Conservation (phyloP, 345 rosid species). For the Microcos paniculata region DNA sequence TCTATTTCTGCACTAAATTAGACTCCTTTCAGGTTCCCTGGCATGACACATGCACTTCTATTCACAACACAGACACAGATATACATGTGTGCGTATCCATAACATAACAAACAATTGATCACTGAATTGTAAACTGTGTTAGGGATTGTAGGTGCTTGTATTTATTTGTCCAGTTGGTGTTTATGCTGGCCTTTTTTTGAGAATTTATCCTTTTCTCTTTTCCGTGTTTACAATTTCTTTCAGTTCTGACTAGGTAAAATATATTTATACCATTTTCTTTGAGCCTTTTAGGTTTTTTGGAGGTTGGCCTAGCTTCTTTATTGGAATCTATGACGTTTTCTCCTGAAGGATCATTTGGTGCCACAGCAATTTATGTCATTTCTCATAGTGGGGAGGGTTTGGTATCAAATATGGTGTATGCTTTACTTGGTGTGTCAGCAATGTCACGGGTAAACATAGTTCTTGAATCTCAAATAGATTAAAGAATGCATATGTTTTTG, state of each 20-base stretch:
- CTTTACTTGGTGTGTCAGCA: slow-evolving; percentile 94
- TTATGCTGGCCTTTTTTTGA: background rate
- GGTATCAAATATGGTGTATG: slow-evolving; percentile 83
- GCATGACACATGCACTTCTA: background rate
- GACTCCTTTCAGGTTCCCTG: background rate
- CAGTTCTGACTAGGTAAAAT: background rate
- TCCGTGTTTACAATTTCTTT: background rate
- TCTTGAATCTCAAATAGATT: slow-evolving; percentile 15
- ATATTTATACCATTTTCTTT: slow-evolving; percentile 8
- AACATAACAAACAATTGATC: background rate
- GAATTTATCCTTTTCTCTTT: background rate
- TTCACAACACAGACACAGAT: background rate
- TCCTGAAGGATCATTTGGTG: slow-evolving; percentile 70
- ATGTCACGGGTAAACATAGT: slow-evolving; percentile 79
- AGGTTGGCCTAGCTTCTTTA: slow-evolving; percentile 59
- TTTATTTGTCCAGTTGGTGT: background rate
- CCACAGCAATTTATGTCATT: slow-evolving; percentile 64
- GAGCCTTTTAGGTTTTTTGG: slow-evolving; percentile 68
- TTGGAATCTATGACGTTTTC: slow-evolving; percentile 49
- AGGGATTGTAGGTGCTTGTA: background rate
- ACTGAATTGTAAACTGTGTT: background rate
- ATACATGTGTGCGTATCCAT: background rate
- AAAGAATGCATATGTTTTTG: background rate
- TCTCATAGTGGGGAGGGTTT: slow-evolving; percentile 92
- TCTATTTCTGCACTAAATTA: background rate